Conservation (phyloP, 2,329 filamentous ascomycete genomes). For the Penicillium capsulatum region DNA sequence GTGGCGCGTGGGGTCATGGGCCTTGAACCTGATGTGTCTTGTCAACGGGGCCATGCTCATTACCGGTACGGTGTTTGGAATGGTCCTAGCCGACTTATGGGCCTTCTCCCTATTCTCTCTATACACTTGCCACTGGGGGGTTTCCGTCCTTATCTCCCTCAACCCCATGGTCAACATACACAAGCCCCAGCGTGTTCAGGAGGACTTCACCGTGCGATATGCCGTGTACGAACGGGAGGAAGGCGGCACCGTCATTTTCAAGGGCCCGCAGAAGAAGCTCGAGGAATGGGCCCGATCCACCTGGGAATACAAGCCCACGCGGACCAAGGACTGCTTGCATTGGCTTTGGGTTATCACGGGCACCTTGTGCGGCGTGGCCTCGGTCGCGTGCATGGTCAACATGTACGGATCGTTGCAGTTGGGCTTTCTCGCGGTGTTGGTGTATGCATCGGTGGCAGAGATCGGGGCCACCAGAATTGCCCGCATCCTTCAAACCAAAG, state of each 20-base stretch:
- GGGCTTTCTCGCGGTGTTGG: conserved; percentile 26
- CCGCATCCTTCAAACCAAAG: conserved; percentile 21
- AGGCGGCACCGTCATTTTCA: conserved; percentile 33
- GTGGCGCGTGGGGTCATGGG: conserved; percentile 15
- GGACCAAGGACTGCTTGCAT: conserved; percentile 21
- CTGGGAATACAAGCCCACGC: conserved; percentile 24
- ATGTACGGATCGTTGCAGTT: conserved; percentile 31
- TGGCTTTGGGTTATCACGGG: conserved; percentile 30
- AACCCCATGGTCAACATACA: conserved; percentile 21
- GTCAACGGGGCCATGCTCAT: conserved; percentile 25
- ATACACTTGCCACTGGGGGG: conserved; percentile 29
- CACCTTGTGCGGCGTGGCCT: conserved; percentile 25
- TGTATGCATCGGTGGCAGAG: conserved; percentile 29
- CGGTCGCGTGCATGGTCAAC: conserved; percentile 36
- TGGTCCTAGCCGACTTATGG: conserved; percentile 30
- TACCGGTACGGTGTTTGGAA: conserved; percentile 23
- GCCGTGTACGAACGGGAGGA: conserved; percentile 31
- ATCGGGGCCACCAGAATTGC: conserved; percentile 27
- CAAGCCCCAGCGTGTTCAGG: conserved; percentile 10
- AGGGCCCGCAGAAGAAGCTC: conserved; percentile 25
- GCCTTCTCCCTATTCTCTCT: conserved; percentile 28
- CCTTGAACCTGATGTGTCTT: conserved; percentile 21
- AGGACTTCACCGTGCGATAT: conserved; percentile 19
- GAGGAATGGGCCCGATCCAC: conserved; percentile 31
- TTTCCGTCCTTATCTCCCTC: conserved; percentile 24